Conservation (phyloP, 345 rosid species). For the Balakata baccata region DNA sequence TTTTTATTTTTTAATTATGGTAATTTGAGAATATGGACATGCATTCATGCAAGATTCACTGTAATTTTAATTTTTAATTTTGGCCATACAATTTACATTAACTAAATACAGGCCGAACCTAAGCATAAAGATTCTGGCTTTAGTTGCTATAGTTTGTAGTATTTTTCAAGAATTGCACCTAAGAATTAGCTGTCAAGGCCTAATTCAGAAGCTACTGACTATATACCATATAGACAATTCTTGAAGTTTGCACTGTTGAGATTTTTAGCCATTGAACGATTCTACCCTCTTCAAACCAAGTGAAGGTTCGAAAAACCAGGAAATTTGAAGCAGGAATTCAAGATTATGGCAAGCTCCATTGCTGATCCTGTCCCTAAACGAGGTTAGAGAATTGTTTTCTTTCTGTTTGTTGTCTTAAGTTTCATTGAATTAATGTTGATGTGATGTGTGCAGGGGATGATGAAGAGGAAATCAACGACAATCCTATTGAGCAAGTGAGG, state of each 20-base stretch:
- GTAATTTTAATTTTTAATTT: too few relatives aligned
- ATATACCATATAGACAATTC: too few relatives aligned
- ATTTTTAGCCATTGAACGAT: not conserved
- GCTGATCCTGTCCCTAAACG: not conserved
- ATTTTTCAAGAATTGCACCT: not conserved
- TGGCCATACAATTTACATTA: not conserved
- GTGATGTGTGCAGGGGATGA: not conserved
- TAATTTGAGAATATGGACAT: not conserved
- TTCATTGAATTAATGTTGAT: not conserved
- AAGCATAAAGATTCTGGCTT: not conserved
- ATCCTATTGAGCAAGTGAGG: conserved; percentile 39
- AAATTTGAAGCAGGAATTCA: too few relatives aligned
- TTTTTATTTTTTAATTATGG: not conserved
- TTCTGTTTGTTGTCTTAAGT: too few relatives aligned
- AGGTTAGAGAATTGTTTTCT: too few relatives aligned
- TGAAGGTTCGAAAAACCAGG: not conserved
- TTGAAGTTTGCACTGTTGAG: too few relatives aligned
- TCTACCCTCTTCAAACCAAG: not conserved
- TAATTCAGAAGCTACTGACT: not conserved
- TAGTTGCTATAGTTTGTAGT: too few relatives aligned
- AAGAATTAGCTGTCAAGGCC: not conserved
- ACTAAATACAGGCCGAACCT: not conserved
- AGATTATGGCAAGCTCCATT: not conserved
- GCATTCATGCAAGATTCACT: not conserved
- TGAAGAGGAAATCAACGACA: conserved; percentile 26